These are phyloP conservation scores for Eragrostis tef DNA, from an alignment of 202 grass and related monocot species.

Conservation along the genomic window DNA sequence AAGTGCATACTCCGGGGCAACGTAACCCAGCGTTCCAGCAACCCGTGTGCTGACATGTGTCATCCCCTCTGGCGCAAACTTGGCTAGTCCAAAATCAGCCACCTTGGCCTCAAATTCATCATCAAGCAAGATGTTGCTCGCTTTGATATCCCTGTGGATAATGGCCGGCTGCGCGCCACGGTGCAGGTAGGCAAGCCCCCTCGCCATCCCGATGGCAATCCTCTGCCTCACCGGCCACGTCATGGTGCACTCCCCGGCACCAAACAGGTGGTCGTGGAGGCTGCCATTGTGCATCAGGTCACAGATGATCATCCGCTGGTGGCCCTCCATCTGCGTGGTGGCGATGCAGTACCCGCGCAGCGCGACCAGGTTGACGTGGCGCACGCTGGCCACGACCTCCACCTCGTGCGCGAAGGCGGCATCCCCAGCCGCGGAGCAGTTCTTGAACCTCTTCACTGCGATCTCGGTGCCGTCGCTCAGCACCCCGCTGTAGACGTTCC, in stretches of 20 bases:
- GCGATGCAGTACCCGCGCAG: constrained; percentile 89
- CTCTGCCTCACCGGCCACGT: constrained; percentile 74
- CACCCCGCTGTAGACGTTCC: constrained; percentile 81
- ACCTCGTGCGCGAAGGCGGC: constrained; percentile 85
- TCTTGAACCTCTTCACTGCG: constrained; percentile 94
- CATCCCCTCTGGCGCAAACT: constrained; percentile 91
- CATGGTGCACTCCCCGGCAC: constrained; percentile 48
- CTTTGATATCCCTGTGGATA: constrained; percentile 97
- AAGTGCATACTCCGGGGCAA: constrained; percentile 83
- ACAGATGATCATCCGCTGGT: constrained; percentile 89
- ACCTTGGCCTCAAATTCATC: constrained; percentile 83
- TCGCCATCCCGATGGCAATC: constrained; percentile 77
- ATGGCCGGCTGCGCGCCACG: constrained; percentile 66
- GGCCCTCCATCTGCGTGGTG: constrained; percentile 74
- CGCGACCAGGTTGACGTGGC: constrained; percentile 83
- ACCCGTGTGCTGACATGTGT: constrained; percentile 90
- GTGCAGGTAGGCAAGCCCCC: constrained; percentile 82
- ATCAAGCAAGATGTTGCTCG: constrained; percentile 84
- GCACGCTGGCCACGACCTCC: constrained; percentile 92
- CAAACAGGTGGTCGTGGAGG: constrained; percentile 85
- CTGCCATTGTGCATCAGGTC: constrained; percentile 95
- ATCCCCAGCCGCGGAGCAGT: constrained; percentile 77
- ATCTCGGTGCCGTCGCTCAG: constrained; percentile 62
- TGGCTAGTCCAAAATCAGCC: constrained; percentile 96
- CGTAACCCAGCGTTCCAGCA: constrained; percentile 87